These are phyloP conservation scores for Puccinia polysora DNA, from an alignment of 1,284 basidiomycete genomes.

Conservation along the genomic window DNA sequence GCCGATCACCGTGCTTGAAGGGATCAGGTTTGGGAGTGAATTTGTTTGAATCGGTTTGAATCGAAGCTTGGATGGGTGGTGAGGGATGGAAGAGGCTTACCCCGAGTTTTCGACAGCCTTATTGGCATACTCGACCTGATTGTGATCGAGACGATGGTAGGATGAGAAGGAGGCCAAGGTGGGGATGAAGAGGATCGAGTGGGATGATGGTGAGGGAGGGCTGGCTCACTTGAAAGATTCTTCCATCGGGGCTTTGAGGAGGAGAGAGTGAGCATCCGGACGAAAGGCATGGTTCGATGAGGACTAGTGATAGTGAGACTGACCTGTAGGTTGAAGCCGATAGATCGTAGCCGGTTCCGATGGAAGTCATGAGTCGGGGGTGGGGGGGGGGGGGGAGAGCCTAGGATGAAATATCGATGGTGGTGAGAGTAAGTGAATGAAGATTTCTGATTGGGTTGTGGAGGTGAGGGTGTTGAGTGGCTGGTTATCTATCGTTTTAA, in stretches of 20 bases:
- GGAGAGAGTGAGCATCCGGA: neutral
- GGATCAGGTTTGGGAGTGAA: no score
- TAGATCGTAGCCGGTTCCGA: slow-evolving; percentile 96
- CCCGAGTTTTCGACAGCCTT: slow-evolving; percentile 99
- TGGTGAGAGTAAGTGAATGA: no score
- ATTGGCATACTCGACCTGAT: slow-evolving; percentile 90
- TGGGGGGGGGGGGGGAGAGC: neutral
- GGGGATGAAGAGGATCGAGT: neutral
- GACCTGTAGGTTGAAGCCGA: slow-evolving; percentile 88
- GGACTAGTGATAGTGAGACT: neutral
- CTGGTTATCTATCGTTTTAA: no score
- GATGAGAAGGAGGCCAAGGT: no score
- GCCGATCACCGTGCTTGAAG: slow-evolving; percentile 81
- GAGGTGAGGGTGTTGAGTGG: no score
- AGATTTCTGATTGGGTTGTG: no score
- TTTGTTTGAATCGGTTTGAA: neutral
- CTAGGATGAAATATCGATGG: no score
- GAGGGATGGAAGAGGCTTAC: no score
- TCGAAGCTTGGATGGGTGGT: neutral
- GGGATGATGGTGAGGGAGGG: neutral
- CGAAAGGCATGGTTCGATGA: neutral
- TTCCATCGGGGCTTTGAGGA: slow-evolving; percentile 89
- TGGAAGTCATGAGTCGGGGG: slow-evolving; percentile 71
- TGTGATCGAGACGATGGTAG: neutral
- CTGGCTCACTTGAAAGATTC: slow-evolving; percentile 80